Evolutionary conservation across 805 yeast genomes (phyloP).

Genomic region (Candida qinlingensis): DNA sequence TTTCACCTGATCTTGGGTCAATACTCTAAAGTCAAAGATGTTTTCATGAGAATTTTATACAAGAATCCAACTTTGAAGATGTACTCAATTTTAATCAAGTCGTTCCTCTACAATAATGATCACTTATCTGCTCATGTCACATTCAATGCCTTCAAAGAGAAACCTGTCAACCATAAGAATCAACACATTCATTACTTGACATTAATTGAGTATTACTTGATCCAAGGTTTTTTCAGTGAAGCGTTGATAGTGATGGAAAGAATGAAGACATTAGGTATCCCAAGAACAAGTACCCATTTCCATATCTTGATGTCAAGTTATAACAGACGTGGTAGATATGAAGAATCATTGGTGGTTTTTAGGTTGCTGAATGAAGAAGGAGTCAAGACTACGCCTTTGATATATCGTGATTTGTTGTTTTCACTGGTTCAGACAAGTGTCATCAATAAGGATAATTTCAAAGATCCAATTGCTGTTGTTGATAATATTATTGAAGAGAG

Average conservation of each 20-base stretch:
- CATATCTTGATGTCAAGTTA: conserved; percentile 27
- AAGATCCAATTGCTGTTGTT: conserved; percentile 26
- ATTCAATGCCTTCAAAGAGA: neutral
- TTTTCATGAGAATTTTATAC: conserved; percentile 1
- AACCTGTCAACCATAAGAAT: neutral
- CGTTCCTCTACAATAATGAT: conserved; percentile 10
- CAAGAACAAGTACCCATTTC: conserved; percentile 24
- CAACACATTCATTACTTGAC: neutral
- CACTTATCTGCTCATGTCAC: conserved; percentile 10
- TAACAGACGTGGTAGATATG: conserved; percentile 22
- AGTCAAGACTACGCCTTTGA: conserved; percentile 22
- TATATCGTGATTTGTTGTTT: conserved; percentile 27
- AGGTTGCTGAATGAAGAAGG: conserved; percentile 23
- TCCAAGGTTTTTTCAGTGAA: conserved; percentile 21
- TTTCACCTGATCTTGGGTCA: conserved; percentile 10
- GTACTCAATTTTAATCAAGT: conserved; percentile 13
- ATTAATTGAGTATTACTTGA: conserved; percentile 4
- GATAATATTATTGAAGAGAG: conserved; percentile 27
- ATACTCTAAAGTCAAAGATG: conserved; percentile 9
- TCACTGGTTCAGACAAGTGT: conserved; percentile 27
- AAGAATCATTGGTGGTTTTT: conserved; percentile 25
- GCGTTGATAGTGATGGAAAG: conserved; percentile 27
- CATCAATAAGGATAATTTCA: conserved; percentile 23
- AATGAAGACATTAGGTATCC: conserved; percentile 21
- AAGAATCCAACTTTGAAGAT: conserved; percentile 6